These are phyloP conservation scores for Candida peoriensis DNA, from an alignment of 805 yeast genomes.

Conservation along the genomic window DNA sequence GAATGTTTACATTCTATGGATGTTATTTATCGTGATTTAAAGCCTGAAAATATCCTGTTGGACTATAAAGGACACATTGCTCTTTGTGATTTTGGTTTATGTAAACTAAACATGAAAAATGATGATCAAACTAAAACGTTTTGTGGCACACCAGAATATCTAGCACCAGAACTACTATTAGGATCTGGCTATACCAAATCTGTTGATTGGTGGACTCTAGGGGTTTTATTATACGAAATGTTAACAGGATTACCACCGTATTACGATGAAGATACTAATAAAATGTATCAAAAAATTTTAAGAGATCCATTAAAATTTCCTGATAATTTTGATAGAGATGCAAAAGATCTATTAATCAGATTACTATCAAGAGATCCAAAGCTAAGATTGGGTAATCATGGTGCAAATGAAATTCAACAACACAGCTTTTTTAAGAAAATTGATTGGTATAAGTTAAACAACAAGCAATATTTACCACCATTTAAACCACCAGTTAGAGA, in stretches of 20 bases:
- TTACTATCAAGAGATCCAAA: conserved; percentile 82
- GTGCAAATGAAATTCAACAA: conserved; percentile 76
- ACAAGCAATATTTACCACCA: conserved; percentile 91
- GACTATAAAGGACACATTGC: conserved; percentile 99
- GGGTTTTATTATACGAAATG: conserved; percentile 92
- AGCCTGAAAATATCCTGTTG: conserved; percentile 90
- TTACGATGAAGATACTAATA: conserved; percentile 88
- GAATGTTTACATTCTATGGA: conserved; percentile 88
- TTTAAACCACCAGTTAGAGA: conserved; percentile 87
- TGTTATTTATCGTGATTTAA: conserved; percentile 91
- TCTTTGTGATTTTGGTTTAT: conserved; percentile 92
- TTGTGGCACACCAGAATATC: conserved; percentile 97
- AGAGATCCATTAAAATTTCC: conserved; percentile 90
- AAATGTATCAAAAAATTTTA: conserved; percentile 90
- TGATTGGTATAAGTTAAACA: conserved; percentile 80
- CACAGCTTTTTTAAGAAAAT: conserved; percentile 86
- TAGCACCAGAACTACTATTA: conserved; percentile 89
- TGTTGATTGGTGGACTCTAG: conserved; percentile 99
- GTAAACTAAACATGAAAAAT: conserved; percentile 90
- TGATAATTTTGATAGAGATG: conserved; percentile 77
- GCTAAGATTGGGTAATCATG: conserved; percentile 69
- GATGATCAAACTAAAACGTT: conserved; percentile 88
- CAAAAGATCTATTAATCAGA: conserved; percentile 71
- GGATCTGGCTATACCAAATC: conserved; percentile 94
- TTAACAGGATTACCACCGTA: conserved; percentile 95